Conservation (phyloP, 495 filamentous ascomycete species). For the Friedmanniomyces simplex region DNA sequence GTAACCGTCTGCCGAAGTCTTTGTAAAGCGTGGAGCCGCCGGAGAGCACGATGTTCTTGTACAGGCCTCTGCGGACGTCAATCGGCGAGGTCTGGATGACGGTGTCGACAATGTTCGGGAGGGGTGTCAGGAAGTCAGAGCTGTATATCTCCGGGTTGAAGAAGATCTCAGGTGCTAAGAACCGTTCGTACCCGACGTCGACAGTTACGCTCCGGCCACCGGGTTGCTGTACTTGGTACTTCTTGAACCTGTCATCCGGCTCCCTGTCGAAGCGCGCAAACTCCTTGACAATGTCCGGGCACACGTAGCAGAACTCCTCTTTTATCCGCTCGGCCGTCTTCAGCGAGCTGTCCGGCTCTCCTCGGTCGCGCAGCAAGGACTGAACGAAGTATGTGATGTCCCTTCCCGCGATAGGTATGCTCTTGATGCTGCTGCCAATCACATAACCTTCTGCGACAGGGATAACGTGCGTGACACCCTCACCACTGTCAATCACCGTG, state of each 20-base stretch:
- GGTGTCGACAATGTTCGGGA: conserved; percentile 86
- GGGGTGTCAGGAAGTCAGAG: conserved; percentile 91
- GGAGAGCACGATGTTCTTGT: conserved; percentile 99
- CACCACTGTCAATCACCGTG: conserved; percentile 94
- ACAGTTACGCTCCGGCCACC: conserved; percentile 75
- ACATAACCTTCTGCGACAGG: conserved; percentile 98
- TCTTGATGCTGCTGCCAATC: conserved; percentile 97
- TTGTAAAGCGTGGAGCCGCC: conserved; percentile 96
- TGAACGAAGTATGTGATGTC: conserved; percentile 99
- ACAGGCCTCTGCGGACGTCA: conserved; percentile 89
- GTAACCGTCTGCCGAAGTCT: conserved; percentile 89
- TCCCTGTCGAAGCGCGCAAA: conserved; percentile 87
- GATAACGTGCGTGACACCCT: conserved; percentile 97
- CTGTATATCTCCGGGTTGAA: conserved; percentile 99
- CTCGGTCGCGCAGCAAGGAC: conserved; percentile 86
- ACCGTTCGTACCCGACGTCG: conserved; percentile 95
- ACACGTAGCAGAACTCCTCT: conserved; percentile 96
- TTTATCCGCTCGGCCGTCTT: conserved; percentile 98
- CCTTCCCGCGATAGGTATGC: conserved; percentile 90
- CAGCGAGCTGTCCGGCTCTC: conserved; percentile 89
- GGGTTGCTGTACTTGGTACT: conserved; percentile 78
- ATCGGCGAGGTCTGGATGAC: conserved; percentile 97
- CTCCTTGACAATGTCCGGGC: conserved; percentile 96
- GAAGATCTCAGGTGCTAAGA: conserved; percentile 97
- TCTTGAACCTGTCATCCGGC: conserved; percentile 68